A percentile compares a stretch with the other conserved stretches of the same genome.
These are phyloP conservation scores for Trypanosoma caninum DNA, from an alignment of 208 protist species.

Conservation along the genomic window DNA sequence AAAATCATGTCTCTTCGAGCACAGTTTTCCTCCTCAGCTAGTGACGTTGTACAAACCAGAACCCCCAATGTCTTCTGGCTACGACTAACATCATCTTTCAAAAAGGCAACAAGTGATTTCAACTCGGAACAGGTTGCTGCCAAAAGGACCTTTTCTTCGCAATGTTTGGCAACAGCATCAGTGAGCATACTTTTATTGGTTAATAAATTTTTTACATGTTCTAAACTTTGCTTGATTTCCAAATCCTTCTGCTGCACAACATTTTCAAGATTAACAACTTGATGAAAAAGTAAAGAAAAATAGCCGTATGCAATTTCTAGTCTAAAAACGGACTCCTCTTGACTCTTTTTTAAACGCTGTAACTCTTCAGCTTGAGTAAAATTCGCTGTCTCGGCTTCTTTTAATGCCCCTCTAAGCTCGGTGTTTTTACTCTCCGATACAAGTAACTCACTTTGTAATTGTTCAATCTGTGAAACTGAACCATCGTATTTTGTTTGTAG, in stretches of 20 bases:
- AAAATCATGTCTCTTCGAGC: conserved; percentile 12
- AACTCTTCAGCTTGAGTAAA: conserved; percentile 16
- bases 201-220: conserved; percentile 3
- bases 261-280: conserved; percentile 41
- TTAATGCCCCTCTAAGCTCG: conserved; percentile 18
- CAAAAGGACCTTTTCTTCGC: conserved; percentile 23
- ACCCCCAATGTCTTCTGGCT: not conserved
- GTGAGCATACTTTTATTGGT: conserved; percentile 7
- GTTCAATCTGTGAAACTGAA: conserved; percentile 12
- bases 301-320: conserved; percentile 7
- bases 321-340: conserved; percentile 15
- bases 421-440: conserved; percentile 12
- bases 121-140: conserved; percentile 26
- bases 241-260: conserved; percentile 41
- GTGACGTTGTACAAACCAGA: not conserved
- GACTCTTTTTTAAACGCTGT: not conserved
- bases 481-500: conserved; percentile 34
- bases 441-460: not conserved
- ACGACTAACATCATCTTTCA: conserved; percentile 9
- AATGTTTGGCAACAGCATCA: conserved; percentile 9
- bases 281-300: conserved; percentile 20
- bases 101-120: conserved; percentile 4
- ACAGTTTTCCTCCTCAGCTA: conserved; percentile 7
- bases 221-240: conserved; percentile 32
- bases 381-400: conserved; percentile 26